Evolutionary conservation across 148 eudicot species (phyloP).

Genomic region (Spergularia bocconei): DNA sequence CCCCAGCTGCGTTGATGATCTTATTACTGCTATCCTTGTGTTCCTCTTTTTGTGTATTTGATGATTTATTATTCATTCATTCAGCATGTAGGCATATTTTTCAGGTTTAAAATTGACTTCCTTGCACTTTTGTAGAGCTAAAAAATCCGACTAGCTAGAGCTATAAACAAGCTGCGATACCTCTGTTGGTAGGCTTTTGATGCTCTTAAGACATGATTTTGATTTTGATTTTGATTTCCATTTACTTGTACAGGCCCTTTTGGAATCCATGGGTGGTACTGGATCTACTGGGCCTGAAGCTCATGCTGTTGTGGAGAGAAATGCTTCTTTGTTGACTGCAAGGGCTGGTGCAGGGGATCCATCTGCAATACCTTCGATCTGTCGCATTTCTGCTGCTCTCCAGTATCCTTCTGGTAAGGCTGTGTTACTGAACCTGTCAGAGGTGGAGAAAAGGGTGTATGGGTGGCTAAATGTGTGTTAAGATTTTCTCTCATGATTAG

Average conservation of each 20-base stretch:
- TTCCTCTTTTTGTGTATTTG: not conserved
- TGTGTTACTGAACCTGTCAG: slow-evolving; percentile 2
- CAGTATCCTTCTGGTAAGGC: slow-evolving; percentile 86
- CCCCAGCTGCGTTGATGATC: not conserved
- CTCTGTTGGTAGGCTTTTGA: not conserved
- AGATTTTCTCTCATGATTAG: not conserved
- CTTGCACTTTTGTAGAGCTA: not conserved
- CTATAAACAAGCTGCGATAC: not conserved
- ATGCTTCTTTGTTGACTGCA: slow-evolving; percentile 83
- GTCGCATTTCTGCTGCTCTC: slow-evolving; percentile 95
- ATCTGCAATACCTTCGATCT: slow-evolving; percentile 94
- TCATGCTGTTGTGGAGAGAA: slow-evolving; percentile 80
- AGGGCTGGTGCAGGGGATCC: slow-evolving; percentile 99
- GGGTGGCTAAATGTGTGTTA: not conserved
- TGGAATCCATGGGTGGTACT: slow-evolving; percentile 85
- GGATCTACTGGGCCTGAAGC: slow-evolving; percentile 87
- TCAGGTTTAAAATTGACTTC: not conserved
- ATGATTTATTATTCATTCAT: not conserved
- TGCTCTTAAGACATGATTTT: not conserved
- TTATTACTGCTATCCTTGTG: not conserved
- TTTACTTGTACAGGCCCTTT: slow-evolving; percentile 53
- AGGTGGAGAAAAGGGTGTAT: not conserved
- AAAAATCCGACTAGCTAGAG: not conserved
- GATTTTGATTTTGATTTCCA: not conserved
- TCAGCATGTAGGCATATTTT: not conserved